Base-by-base conservation (phyloP, 345 rosid genomes). In the Pugionium dolabratum region DNA sequence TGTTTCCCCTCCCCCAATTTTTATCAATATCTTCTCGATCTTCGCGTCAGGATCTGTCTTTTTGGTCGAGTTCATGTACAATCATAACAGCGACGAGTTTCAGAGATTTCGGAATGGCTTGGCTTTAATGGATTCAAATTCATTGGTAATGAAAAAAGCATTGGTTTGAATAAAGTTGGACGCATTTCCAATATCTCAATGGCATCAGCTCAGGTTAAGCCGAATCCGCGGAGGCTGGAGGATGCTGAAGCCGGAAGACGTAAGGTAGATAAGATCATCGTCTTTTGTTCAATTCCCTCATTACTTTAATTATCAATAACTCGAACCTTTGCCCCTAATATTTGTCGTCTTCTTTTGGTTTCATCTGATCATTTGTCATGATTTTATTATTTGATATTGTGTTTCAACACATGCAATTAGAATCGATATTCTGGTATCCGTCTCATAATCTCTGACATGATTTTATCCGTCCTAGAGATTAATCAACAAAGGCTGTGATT, bases 201-300 rank as follows among this genome's bases (percentile, higher is more conserved):
- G 99, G 96, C 99, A 45, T 94, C 97, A 59, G 97, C 92, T 77
- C 96, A 84, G 85, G 94, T 85, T 61, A 77, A 86, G 78, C 87
- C 89, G 42, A 76, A 72, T 60, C 80, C 94, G 2, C 85, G 88
- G 55, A 86, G 86, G 72, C 95, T 85, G 71, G 95, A 84, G 74
- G 96, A 79, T 80, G 82, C 88, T 64, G 86, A 88, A 71, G 97
- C 97, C 70, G 99, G 97, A 60, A 90, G 92, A 53, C 89, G 95
- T 37, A 87, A 90, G 99, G 99, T 90, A 77, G 29, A 33, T 83
- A 69, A 69, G 32, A 36, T 54, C 34, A 71, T 9, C 7, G 2
- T 36, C 29, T 31, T 39, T 54, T 6, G 29, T 42, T 36, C 33
- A 29, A 33, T 35, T 56, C 9, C 7, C 7, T 11, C 9, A 30